Percentiles rank a stretch among this genome's conserved stretches.
phyloP scores from a whole-genome alignment of 768 basidiomycete genomes.

The Amanita muscaria region DNA sequence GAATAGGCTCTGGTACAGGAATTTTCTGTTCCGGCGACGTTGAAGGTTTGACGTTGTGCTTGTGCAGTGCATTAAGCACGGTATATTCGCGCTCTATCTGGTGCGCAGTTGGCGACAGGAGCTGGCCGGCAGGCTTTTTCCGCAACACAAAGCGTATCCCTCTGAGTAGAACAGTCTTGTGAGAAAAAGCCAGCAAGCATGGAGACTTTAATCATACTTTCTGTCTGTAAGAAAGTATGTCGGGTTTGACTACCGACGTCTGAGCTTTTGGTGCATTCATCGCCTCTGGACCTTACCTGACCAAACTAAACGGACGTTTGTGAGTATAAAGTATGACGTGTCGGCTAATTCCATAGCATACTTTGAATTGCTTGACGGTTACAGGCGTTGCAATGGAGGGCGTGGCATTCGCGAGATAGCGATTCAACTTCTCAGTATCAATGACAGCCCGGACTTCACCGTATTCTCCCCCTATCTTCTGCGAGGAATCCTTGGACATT shows the following conservation, averaged over 20 bases:
- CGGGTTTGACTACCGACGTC: slow-evolving; percentile 68
- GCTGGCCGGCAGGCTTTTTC: slow-evolving; percentile 84
- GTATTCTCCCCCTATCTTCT: slow-evolving; percentile 65
- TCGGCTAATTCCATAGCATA: slow-evolving; percentile 23
- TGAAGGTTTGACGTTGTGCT: slow-evolving; percentile 52
- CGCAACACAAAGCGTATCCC: slow-evolving; percentile 72
- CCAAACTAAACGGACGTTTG: slow-evolving; percentile 51
- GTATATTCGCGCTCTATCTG: slow-evolving; percentile 91
- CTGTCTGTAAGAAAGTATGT: slow-evolving; percentile 89
- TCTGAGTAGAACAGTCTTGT: no score
- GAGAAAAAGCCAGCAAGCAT: no score
- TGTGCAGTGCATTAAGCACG: slow-evolving; percentile 69
- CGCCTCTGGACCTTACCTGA: slow-evolving; percentile 45
- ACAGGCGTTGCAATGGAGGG: slow-evolving; percentile 54
- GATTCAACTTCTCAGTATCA: slow-evolving; percentile 52
- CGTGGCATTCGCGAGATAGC: slow-evolving; percentile 53
- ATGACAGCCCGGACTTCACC: slow-evolving; percentile 67
- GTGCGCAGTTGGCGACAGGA: slow-evolving; percentile 88
- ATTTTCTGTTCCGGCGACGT: slow-evolving; percentile 46
- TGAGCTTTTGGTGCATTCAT: neutral
- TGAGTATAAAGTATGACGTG: neutral
- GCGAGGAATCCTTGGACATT: slow-evolving; percentile 12
- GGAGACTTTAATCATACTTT: slow-evolving; percentile 48
- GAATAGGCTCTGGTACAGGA: slow-evolving; percentile 79
- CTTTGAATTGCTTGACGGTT: slow-evolving; percentile 88